Evolutionary conservation across 257 asterid genomes (phyloP).

Genomic region (Misopates orontium): DNA sequence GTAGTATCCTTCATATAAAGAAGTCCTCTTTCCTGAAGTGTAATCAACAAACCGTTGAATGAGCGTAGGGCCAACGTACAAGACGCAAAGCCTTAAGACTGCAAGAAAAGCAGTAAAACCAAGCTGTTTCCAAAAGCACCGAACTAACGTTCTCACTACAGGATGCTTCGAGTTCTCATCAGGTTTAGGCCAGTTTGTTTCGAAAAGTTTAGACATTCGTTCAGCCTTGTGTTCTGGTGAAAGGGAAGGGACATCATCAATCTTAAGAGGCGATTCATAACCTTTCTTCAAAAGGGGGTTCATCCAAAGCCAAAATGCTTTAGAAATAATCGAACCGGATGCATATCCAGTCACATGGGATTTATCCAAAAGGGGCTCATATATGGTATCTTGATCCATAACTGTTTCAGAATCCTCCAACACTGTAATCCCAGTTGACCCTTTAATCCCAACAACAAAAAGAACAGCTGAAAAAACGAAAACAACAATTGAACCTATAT

Average conservation of each 20-base stretch:
- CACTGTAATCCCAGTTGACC: conserved; percentile 59
- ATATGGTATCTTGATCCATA: conserved; percentile 31
- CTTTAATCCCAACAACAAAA: conserved; percentile 51
- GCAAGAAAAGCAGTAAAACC: conserved; percentile 73
- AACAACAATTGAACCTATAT: conserved; percentile 43
- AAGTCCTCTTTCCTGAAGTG: conserved; percentile 60
- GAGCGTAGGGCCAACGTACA: conserved; percentile 80
- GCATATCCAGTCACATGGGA: conserved; percentile 62
- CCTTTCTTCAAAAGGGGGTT: conserved; percentile 80
- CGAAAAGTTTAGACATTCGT: conserved; percentile 54
- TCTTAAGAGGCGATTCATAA: conserved; percentile 55
- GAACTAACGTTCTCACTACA: conserved; percentile 55
- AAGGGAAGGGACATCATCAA: conserved; percentile 75
- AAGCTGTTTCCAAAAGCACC: conserved; percentile 80
- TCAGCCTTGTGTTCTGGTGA: conserved; percentile 81
- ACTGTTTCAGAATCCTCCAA: conserved; percentile 30
- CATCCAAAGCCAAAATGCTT: conserved; percentile 86
- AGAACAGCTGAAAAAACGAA: conserved; percentile 52
- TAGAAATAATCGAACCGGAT: conserved; percentile 70
- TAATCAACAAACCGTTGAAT: conserved; percentile 71
- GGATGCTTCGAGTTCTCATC: conserved; percentile 79
- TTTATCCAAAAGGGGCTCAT: conserved; percentile 45
- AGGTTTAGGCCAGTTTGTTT: conserved; percentile 74
- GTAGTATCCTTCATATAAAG: conserved; percentile 72
- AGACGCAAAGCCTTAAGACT: conserved; percentile 62